These are phyloP conservation scores for Collybiopsis luxurians DNA, from an alignment of 768 basidiomycete genomes.

Conservation along the genomic window DNA sequence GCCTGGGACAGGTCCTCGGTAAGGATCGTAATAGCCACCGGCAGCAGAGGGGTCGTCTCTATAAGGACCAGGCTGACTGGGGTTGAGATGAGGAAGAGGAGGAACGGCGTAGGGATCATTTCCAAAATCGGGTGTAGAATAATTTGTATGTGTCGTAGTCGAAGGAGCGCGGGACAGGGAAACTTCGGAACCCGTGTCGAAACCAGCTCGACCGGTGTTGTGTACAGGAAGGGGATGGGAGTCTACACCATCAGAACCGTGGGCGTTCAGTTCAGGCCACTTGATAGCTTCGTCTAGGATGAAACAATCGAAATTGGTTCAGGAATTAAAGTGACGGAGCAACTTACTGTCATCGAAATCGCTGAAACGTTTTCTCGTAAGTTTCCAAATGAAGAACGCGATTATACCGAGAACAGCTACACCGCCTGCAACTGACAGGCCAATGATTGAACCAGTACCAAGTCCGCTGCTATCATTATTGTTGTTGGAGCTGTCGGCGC, in stretches of 20 bases:
- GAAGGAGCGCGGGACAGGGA: constrained; percentile 54
- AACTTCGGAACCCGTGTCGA: constrained; percentile 63
- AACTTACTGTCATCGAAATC: constrained; percentile 80
- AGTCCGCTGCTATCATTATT: constrained; percentile 36
- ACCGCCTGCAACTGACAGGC: constrained; percentile 79
- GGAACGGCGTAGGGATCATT: constrained; percentile 81
- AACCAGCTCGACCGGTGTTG: constrained; percentile 69
- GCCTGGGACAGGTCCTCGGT: constrained; percentile 70
- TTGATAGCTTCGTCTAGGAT: constrained; percentile 77
- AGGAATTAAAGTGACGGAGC: constrained; percentile 5
- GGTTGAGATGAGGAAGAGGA: constrained; percentile 78
- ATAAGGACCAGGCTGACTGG: constrained; percentile 61
- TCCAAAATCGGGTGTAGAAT: constrained; percentile 48
- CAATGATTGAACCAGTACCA: constrained; percentile 71
- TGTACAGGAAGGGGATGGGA: constrained; percentile 66
- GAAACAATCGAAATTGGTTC: background rate
- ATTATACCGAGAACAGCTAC: constrained; percentile 69
- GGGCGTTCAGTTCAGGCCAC: constrained; percentile 84
- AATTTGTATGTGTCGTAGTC: constrained; percentile 34
- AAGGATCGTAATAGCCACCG: constrained; percentile 72
- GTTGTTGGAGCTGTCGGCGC: constrained; percentile 13
- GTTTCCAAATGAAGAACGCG: constrained; percentile 83
- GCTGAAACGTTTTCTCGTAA: constrained; percentile 72
- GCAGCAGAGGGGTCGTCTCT: constrained; percentile 60
- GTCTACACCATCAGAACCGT: constrained; percentile 41